Base-by-base conservation (phyloP, 805 yeast genomes). In the Jamesozyma piceae region DNA sequence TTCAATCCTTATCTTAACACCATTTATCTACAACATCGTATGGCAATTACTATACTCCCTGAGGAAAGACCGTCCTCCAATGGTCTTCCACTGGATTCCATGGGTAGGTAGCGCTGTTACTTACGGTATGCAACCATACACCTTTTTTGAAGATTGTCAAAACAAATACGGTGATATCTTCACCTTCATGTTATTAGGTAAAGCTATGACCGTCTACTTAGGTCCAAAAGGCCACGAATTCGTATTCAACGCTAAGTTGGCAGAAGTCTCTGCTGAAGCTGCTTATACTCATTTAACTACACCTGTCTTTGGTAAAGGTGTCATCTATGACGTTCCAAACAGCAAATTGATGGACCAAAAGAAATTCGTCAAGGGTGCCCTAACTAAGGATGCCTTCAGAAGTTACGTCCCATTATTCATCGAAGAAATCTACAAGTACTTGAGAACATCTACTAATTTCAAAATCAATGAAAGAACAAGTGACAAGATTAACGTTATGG, bases 171-270 rank as follows among this genome's bases (percentile, higher is more conserved):
- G 98, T 49, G 97, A 92, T 63, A 85, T 87, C 39, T 92, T 88
- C 60, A 80, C 97, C 21, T 92, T 92, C 58, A 75, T 89, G 49
- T 65, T 92, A 62, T 71, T 92, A 53, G 98, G 98, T 43, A 83
- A 77, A 58, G 82, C 79, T 32, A 87, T 90, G 95, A 89, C 97
- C 5, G 98, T 92, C 43, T 88, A 86, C 60, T 70, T 92, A 55
- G 98, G 97, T 39, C 97, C 97, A 54, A 85, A 85, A 66, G 98
- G 98, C 52, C 96, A 92, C 65, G 98, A 92, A 63, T 89, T 92
- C 61, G 87, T 90, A 37, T 78, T 92, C 53, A 92, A 92, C 65
- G 86, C 95, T 35, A 89, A 85, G 66, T 72, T 83, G 42, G 76
- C 80, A 26, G 95, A 87, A 54, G 97, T 89, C 20, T 80, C 88